phyloP scores from a whole-genome alignment of 106 monocot species.

The Platanthera guangdongensis region DNA sequence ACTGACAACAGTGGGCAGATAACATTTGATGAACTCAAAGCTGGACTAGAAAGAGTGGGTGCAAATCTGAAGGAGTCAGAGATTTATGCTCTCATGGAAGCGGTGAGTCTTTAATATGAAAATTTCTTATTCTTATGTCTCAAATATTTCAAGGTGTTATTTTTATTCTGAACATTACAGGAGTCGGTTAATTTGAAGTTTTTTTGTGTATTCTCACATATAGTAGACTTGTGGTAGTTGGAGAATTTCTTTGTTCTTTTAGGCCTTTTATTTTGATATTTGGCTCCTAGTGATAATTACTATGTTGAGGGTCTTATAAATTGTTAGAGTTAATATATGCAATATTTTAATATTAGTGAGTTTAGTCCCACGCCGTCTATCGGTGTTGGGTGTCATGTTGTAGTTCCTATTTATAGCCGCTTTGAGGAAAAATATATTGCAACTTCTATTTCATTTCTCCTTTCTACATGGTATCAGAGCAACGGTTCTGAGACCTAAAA shows the following conservation, averaged over 20 bases:
- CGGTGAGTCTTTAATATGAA: conserved; percentile 12
- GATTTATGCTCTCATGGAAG: conserved; percentile 24
- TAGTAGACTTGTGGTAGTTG: not conserved
- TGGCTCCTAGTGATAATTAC: too few species aligned
- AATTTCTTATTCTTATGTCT: not conserved
- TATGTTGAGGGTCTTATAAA: not conserved
- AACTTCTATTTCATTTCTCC: too few species aligned
- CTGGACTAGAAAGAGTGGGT: conserved; percentile 21
- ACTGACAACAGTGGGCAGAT: conserved; percentile 30
- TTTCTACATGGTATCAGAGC: too few species aligned
- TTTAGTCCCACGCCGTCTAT: too few species aligned
- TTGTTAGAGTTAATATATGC: too few species aligned
- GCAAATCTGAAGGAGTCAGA: conserved; percentile 23
- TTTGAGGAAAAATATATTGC: too few species aligned
- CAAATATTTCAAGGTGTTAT: not conserved
- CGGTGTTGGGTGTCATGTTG: too few species aligned
- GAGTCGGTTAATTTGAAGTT: not conserved
- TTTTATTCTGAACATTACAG: not conserved
- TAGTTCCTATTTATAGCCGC: too few species aligned
- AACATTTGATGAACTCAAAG: conserved; percentile 29
- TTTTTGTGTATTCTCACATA: not conserved
- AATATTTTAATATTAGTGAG: too few species aligned
- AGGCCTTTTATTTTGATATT: too few species aligned
- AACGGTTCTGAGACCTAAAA: too few species aligned
- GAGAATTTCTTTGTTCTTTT: too few species aligned